A percentile compares a stretch with the other conserved stretches of the same genome.
Evolutionary conservation across 2,329 filamentous ascomycete species (phyloP).

Genomic region (Cryphonectria japonica): DNA sequence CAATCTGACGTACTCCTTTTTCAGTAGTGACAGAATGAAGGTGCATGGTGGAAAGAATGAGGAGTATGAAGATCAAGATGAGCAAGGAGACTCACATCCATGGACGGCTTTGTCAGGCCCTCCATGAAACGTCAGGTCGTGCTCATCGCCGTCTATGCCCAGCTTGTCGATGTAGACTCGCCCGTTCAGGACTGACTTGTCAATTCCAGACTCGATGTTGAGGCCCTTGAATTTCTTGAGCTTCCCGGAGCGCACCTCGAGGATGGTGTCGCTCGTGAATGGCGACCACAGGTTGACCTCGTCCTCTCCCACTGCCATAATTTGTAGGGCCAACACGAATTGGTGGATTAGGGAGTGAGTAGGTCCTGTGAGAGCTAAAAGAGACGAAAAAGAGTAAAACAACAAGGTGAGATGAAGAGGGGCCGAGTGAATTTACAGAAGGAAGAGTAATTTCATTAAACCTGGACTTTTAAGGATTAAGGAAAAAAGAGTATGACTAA

Average conservation of each 20-base stretch:
- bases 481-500: background rate
- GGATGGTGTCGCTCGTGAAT: slow-evolving; percentile 52
- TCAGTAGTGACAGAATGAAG: background rate
- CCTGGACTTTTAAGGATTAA: too few species aligned
- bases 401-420: background rate
- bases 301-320: slow-evolving; percentile 22
- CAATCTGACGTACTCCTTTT: slow-evolving; percentile 50
- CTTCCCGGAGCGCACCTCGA: slow-evolving; percentile 60
- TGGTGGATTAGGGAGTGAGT: background rate
- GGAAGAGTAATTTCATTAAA: background rate
- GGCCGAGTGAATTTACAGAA: background rate
- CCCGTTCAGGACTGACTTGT: slow-evolving; percentile 51
- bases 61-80: background rate
- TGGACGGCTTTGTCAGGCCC: slow-evolving; percentile 67
- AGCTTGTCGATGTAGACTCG: slow-evolving; percentile 50
- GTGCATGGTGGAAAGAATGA: too few species aligned
- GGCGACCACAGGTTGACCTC: slow-evolving; percentile 46
- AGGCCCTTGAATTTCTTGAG: slow-evolving; percentile 59
- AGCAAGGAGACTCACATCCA: slow-evolving; percentile 48
- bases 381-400: background rate
- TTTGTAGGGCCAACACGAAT: too few species aligned
- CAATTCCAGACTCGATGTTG: slow-evolving; percentile 58
- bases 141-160: slow-evolving; percentile 63
- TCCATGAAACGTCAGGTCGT: slow-evolving; percentile 64
- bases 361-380: background rate